Evolutionary conservation across 1,284 basidiomycete species (phyloP).

Genomic region (Ganoderma sinense): DNA sequence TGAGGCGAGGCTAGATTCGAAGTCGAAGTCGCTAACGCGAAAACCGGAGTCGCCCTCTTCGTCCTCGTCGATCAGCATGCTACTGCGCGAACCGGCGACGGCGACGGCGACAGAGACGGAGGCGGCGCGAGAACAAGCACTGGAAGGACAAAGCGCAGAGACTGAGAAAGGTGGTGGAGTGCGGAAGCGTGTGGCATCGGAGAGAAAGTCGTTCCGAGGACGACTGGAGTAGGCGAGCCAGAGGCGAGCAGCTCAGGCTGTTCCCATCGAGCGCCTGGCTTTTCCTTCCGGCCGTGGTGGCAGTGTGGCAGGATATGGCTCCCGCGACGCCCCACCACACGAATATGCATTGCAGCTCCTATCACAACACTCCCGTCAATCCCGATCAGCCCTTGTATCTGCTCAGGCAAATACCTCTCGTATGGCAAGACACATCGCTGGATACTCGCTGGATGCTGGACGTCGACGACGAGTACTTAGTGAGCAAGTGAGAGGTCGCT

Average conservation of each 20-base stretch:
- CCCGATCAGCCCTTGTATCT: background rate
- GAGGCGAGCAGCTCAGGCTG: too few relatives aligned
- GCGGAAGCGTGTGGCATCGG: background rate
- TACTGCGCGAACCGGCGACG: too few relatives aligned
- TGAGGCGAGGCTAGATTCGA: too few relatives aligned
- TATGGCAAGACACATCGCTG: background rate
- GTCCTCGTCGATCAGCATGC: too few relatives aligned
- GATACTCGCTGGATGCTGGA: background rate
- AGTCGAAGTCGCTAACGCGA: too few relatives aligned
- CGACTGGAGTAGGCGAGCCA: background rate
- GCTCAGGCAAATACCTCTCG: too few relatives aligned
- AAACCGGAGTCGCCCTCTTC: too few relatives aligned
- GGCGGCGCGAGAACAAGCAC: background rate
- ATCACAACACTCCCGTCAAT: background rate
- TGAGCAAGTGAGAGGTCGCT: background rate
- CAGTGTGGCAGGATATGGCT: background rate
- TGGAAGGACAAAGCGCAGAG: background rate
- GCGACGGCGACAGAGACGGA: too few relatives aligned
- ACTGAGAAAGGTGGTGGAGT: background rate
- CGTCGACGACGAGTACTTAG: too few relatives aligned
- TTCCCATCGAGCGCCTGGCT: background rate
- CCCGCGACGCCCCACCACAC: background rate
- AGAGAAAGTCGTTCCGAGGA: background rate
- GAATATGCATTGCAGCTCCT: background rate
- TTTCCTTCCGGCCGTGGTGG: background rate